Evolutionary conservation across 2,329 filamentous ascomycete species (phyloP), one percentile per base, ranked within the genome.

Genomic region (Akanthomyces lecanii): DNA sequence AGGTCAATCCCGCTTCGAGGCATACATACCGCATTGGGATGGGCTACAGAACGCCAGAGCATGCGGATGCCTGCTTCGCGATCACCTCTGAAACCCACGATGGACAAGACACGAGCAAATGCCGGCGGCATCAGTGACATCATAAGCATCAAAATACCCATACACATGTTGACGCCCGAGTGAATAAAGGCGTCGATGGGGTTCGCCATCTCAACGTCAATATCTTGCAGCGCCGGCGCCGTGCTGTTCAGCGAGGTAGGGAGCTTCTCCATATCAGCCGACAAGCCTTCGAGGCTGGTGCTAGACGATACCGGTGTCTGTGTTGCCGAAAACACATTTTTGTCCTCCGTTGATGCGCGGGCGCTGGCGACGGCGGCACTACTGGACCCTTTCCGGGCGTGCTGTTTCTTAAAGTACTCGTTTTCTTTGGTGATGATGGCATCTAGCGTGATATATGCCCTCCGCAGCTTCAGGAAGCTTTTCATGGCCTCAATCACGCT

Each of bases 81-180:
- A 72, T 98, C 93, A 38, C 95, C 95, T 65, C 86, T 88, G 77
- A 98, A 98, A 1, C 95, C 95, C 36, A 97, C 89, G 48, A 98
- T 89, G 64, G 89, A 91, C 4, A 98, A 81, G 1, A 99, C 83
- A 62, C 87, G 89, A n/a, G 86, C 89, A 74, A 98, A 97, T 0
- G 93, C 86, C 0, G 95, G 95, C 0, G 95, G 96, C 0, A 98
- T 87, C 78, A 98, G 89, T 14, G 92, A 96, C n/a, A 98, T 87
- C 61, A 98, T 81, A 1, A 98, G 81, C 16, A 96, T 82, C 1
- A 98, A 78, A 38, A 96, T 83, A 3, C 95, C 95, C 70, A 93
- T 97, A 74, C 92, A 97, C 75, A 97, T 89, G 71, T 90, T 95
- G 5, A 88, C 86, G 11, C 92, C 94, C 0, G 91, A 93, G 73